phyloP scores from a whole-genome alignment of 129 eudicot genomes.

The Erigeron canadensis region DNA sequence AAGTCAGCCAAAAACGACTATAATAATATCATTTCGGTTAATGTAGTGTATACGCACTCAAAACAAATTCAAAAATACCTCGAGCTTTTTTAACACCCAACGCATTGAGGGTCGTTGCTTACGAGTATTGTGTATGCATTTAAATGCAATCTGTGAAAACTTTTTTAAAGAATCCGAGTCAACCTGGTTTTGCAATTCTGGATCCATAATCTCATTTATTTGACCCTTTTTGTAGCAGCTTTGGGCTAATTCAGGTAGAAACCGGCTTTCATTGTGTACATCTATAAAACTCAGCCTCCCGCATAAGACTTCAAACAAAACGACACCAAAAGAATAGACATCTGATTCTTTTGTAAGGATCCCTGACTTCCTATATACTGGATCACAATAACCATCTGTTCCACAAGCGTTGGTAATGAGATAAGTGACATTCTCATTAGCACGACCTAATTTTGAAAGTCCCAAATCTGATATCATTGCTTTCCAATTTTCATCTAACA shows the following conservation, averaged over 20 bases:
- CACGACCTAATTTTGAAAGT: constrained; percentile 16
- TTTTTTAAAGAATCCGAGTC: neutral
- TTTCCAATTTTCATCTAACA: constrained; percentile 9
- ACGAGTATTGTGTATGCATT: constrained; percentile 1
- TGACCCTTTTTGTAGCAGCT: neutral
- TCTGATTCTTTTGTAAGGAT: constrained; percentile 5
- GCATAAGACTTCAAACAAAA: constrained; percentile 5
- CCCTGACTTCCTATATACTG: neutral
- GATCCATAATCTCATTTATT: neutral
- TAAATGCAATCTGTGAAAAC: neutral
- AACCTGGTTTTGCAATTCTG: neutral
- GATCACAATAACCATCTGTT: constrained; percentile 11
- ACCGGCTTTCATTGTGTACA: neutral
- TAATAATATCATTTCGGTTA: neutral
- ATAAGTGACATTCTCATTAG: neutral
- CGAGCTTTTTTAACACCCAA: neutral
- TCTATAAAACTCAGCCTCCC: constrained; percentile 6
- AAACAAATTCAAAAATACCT: neutral
- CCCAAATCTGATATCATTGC: constrained; percentile 11
- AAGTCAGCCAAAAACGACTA: too few relatives aligned
- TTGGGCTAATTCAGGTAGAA: neutral
- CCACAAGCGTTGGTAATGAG: neutral
- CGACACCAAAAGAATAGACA: constrained; percentile 6
- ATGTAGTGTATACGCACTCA: neutral
- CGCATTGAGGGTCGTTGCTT: neutral